Conservation (phyloP, 2,329 filamentous ascomycete species). For the Sphaceloma murrayae region DNA sequence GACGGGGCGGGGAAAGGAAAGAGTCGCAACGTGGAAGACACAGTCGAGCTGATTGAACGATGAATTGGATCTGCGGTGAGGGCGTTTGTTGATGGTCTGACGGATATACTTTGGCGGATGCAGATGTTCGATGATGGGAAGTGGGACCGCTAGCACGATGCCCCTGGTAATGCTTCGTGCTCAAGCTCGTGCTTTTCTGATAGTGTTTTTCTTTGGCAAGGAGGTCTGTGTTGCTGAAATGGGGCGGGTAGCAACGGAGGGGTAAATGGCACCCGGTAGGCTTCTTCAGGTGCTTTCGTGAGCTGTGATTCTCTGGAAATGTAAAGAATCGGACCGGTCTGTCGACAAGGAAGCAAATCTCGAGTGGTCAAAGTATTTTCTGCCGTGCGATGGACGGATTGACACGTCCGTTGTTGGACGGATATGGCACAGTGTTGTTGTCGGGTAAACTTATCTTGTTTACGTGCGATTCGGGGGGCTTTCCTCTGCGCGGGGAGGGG, state of each 20-base stretch:
- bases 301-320: no score
- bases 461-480: no score
- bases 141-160: conserved; percentile 6
- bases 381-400: conserved; percentile 4
- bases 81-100: conserved; percentile 11
- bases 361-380: conserved; percentile 8
- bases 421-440: conserved; percentile 7
- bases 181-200: conserved; percentile 2
- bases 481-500: no score
- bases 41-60: neutral
- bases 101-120: conserved; percentile 11
- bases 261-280: no score
- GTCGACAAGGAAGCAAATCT: no score
- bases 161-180: neutral
- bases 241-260: conserved; percentile 12
- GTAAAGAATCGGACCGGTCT: no score
- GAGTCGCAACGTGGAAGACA: neutral
- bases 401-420: neutral
- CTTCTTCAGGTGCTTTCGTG: no score
- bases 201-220: conserved; percentile 1
- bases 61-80: neutral
- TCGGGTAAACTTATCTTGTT: conserved; percentile 8
- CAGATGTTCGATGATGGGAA: neutral
- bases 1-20: neutral
- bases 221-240: conserved; percentile 11